Conservation (phyloP, 2,329 filamentous ascomycete species). For the Beauveria australis region DNA sequence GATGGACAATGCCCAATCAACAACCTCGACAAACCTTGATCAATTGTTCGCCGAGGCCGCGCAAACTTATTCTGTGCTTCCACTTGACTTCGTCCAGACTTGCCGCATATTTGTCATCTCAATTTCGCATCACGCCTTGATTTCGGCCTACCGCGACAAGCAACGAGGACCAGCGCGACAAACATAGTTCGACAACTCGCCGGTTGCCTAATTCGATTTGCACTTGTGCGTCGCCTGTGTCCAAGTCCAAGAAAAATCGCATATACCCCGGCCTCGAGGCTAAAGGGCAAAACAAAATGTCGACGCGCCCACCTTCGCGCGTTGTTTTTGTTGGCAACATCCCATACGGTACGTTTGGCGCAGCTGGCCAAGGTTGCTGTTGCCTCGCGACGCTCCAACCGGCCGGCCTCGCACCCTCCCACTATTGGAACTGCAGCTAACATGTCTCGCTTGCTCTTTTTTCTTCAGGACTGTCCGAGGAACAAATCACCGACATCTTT, state of each 20-base stretch:
- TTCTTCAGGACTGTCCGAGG: conserved; percentile 74
- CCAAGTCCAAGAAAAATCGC: background rate
- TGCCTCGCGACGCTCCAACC: background rate
- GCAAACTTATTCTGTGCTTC: background rate
- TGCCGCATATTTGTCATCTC: too few relatives aligned
- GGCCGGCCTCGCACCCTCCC: too few relatives aligned
- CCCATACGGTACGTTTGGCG: conserved; percentile 55
- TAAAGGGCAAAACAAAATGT: conserved; percentile 43
- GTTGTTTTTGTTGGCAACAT: conserved; percentile 84
- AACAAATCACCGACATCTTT: conserved; percentile 92
- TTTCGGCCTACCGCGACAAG: too few relatives aligned
- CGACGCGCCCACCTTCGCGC: conserved; percentile 64
- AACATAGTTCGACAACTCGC: too few relatives aligned
- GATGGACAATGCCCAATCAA: background rate
- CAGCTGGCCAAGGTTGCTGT: background rate
- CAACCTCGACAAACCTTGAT: too few relatives aligned
- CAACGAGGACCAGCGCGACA: too few relatives aligned
- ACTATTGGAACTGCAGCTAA: too few relatives aligned
- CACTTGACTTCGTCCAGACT: too few relatives aligned
- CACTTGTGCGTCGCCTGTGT: background rate
- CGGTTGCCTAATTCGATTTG: too few relatives aligned
- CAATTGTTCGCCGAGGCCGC: background rate
- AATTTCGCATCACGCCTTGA: too few relatives aligned
- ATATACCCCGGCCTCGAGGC: background rate
- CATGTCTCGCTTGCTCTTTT: too few relatives aligned